Evolutionary conservation across 148 eudicot genomes (phyloP).

Genomic region (Fallopia convolvulus): DNA sequence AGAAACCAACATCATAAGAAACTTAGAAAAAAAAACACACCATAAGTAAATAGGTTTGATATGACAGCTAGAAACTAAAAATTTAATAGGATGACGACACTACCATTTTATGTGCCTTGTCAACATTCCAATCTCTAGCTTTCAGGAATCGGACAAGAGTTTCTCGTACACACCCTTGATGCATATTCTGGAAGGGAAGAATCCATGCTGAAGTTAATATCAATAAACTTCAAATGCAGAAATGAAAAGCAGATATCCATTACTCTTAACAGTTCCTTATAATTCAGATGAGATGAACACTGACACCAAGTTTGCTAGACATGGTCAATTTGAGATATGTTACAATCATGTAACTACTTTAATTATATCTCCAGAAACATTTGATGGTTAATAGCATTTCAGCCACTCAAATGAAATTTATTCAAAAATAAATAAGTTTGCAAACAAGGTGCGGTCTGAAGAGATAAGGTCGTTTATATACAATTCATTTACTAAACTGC

Average conservation of each 20-base stretch:
- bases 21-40: background rate
- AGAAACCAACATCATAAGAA: constrained; percentile 10
- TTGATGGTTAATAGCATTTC: background rate
- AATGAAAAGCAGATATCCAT: background rate
- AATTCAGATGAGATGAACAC: background rate
- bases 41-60: background rate
- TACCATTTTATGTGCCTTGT: constrained; percentile 80
- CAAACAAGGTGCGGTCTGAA: background rate
- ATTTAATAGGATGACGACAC: background rate
- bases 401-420: background rate
- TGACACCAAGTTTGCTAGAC: background rate
- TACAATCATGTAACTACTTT: background rate
- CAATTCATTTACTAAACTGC: too few relatives aligned
- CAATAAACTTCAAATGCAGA: background rate
- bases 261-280: background rate
- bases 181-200: constrained; percentile 52
- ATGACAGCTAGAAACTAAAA: background rate
- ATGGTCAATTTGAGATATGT: background rate
- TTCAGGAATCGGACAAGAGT: constrained; percentile 58
- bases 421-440: background rate
- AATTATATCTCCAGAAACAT: background rate
- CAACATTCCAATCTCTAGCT: constrained; percentile 83
- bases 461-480: too few relatives aligned
- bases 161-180: constrained; percentile 63
- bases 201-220: background rate